phyloP scores from a whole-genome alignment of 371 early-diverging fungal species.

The Entomophthora muscae region DNA sequence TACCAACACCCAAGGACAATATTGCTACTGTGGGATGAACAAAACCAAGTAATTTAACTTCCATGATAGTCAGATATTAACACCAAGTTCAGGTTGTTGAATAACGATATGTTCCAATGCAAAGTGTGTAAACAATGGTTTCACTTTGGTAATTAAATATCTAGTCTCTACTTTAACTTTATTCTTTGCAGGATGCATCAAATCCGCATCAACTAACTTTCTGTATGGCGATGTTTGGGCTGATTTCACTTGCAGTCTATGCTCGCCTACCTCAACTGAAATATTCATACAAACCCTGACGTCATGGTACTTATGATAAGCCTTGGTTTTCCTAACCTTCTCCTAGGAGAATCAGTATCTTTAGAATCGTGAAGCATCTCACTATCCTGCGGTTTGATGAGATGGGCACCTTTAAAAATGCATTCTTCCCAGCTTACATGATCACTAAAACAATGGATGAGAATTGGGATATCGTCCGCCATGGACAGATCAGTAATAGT shows the following conservation, averaged over 20 bases:
- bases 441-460: not conserved
- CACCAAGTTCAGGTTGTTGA: not conserved
- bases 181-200: not conserved
- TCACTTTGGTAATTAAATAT: not conserved
- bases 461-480: not conserved
- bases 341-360: not conserved
- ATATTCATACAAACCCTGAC: not conserved
- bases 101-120: not conserved
- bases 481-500: not conserved
- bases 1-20: not conserved
- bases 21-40: not conserved
- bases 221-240: not conserved
- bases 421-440: not conserved
- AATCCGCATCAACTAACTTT: not conserved
- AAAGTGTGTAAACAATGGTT: not conserved
- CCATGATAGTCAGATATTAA: not conserved
- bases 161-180: not conserved
- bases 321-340: not conserved
- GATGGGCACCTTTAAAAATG: not conserved
- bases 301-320: not conserved
- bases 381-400: not conserved
- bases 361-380: not conserved
- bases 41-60: not conserved
- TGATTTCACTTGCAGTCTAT: not conserved
- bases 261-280: not conserved